Evolutionary conservation across 495 filamentous ascomycete species (phyloP).

Genomic region (Hyaloscypha hepaticicola): DNA sequence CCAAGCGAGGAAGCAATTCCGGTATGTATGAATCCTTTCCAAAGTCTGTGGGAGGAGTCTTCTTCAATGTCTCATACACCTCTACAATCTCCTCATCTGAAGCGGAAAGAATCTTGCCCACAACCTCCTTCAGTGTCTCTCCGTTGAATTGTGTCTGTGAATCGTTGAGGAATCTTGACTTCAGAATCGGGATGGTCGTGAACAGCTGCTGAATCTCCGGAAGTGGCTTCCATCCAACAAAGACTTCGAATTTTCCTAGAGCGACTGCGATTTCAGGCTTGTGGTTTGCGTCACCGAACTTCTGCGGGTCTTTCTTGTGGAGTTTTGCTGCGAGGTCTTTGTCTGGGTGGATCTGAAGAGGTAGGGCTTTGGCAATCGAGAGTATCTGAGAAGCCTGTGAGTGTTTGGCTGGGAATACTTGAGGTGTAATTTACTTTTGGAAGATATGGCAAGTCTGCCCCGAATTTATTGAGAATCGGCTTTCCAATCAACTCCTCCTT

Average conservation of each 20-base stretch:
- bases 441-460: slow-evolving; percentile 66
- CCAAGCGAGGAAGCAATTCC: slow-evolving; percentile 61
- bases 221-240: slow-evolving; percentile 72
- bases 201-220: slow-evolving; percentile 60
- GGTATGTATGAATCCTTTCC: slow-evolving; percentile 58
- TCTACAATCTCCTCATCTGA: slow-evolving; percentile 49
- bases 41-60: slow-evolving; percentile 47
- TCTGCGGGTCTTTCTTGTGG: slow-evolving; percentile 59
- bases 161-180: slow-evolving; percentile 50
- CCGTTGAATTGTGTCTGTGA: slow-evolving; percentile 52
- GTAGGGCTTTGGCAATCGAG: slow-evolving; percentile 75
- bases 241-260: slow-evolving; percentile 74
- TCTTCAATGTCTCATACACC: slow-evolving; percentile 50
- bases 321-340: slow-evolving; percentile 62
- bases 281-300: slow-evolving; percentile 72
- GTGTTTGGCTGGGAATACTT: background rate
- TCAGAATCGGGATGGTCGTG: slow-evolving; percentile 42
- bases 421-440: slow-evolving; percentile 56
- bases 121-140: slow-evolving; percentile 58
- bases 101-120: slow-evolving; percentile 54
- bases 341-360: slow-evolving; percentile 79
- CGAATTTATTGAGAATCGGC: slow-evolving; percentile 61
- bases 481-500: slow-evolving; percentile 63
- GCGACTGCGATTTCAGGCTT: slow-evolving; percentile 84
- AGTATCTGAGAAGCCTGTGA: slow-evolving; percentile 50